phyloP scores from a whole-genome alignment of 768 basidiomycete species.

The Phaeotremella fagi region DNA sequence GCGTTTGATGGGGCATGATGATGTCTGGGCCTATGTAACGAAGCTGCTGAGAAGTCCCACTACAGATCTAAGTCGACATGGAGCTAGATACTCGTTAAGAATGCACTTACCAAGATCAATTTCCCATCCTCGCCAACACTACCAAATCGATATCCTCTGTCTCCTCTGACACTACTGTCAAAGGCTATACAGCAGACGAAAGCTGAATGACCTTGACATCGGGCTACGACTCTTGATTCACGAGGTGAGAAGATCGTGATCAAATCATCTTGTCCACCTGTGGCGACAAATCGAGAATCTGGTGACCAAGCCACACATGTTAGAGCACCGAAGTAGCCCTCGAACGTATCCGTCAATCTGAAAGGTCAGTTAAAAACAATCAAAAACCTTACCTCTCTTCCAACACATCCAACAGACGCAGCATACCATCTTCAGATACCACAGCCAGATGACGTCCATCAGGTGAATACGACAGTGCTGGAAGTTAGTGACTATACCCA shows the following conservation, averaged over 20 bases:
- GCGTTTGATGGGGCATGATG: slow-evolving; percentile 15
- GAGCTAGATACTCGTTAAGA: slow-evolving; percentile 4
- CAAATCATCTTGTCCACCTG: slow-evolving; percentile 94
- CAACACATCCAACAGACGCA: slow-evolving; percentile 81
- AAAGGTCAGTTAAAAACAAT: neutral
- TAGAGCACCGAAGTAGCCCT: slow-evolving; percentile 88
- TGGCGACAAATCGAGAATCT: slow-evolving; percentile 87
- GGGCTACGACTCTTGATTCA: slow-evolving; percentile 88
- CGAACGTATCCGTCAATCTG: slow-evolving; percentile 88
- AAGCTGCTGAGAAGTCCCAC: slow-evolving; percentile 94
- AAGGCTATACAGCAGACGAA: slow-evolving; percentile 87
- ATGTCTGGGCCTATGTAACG: slow-evolving; percentile 79
- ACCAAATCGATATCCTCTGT: slow-evolving; percentile 88
- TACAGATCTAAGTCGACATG: slow-evolving; percentile 39
- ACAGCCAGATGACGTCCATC: slow-evolving; percentile 86
- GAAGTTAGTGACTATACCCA: too few species aligned
- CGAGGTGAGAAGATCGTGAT: slow-evolving; percentile 89
- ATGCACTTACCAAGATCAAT: slow-evolving; percentile 66
- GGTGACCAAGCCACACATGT: slow-evolving; percentile 90
- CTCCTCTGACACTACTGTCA: slow-evolving; percentile 72
- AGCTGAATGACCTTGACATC: slow-evolving; percentile 94
- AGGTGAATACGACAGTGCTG: slow-evolving; percentile 91
- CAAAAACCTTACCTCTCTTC: slow-evolving; percentile 65
- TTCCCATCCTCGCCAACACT: slow-evolving; percentile 98
- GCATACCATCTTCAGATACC: slow-evolving; percentile 85